phyloP scores from a whole-genome alignment of 129 eudicot species.

The Helianthus annuus region HanXRQr2.0-SUNRISE NC_035444.2:96347385-96347884 shows the following conservation, averaged over 20 bases:
- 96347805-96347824: slow-evolving; percentile 41
- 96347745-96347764: slow-evolving; percentile 62
- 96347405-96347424: slow-evolving; percentile 73
- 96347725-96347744: slow-evolving; percentile 70
- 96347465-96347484: slow-evolving; percentile 57
- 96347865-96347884: slow-evolving; percentile 41
- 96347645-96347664: slow-evolving; percentile 73
- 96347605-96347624: slow-evolving; percentile 71
- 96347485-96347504: slow-evolving; percentile 80
- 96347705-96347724: slow-evolving; percentile 71
- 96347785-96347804: slow-evolving; percentile 35
- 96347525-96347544: slow-evolving; percentile 69
- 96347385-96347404: slow-evolving; percentile 71
- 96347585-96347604: slow-evolving; percentile 63
- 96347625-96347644: slow-evolving; percentile 93
- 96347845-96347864: slow-evolving; percentile 69
- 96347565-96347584: slow-evolving; percentile 81
- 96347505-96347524: slow-evolving; percentile 67
- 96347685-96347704: slow-evolving; percentile 70
- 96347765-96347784: slow-evolving; percentile 34
- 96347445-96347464: slow-evolving; percentile 56
- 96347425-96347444: slow-evolving; percentile 75
- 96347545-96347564: slow-evolving; percentile 65
- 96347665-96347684: slow-evolving; percentile 60
- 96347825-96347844: slow-evolving; percentile 66